Evolutionary conservation across 2,329 filamentous ascomycete genomes (phyloP).

Genomic region (Dothideomycetes sp.): DNA sequence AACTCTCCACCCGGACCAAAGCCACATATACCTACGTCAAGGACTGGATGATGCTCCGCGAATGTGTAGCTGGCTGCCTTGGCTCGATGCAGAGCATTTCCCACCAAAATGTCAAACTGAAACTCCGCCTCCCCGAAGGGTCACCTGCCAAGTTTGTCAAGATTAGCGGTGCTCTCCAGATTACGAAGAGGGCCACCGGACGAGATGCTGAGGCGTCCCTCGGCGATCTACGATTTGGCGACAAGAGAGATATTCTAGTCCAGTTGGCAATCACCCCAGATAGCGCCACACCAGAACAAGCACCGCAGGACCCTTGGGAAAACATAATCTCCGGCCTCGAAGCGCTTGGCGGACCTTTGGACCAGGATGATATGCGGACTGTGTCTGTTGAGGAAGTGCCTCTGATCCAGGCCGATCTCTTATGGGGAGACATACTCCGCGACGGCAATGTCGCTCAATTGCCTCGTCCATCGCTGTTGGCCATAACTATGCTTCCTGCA

Average conservation of each 20-base stretch:
- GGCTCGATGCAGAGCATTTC: slow-evolving; percentile 86
- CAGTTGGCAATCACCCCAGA: slow-evolving; percentile 89
- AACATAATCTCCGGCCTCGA: slow-evolving; percentile 92
- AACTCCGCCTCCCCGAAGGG: slow-evolving; percentile 85
- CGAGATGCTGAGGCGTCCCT: slow-evolving; percentile 87
- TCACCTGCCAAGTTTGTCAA: slow-evolving; percentile 98
- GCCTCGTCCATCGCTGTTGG: slow-evolving; percentile 77
- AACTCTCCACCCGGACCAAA: slow-evolving; percentile 88
- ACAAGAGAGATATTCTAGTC: slow-evolving; percentile 81
- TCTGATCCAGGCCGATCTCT: slow-evolving; percentile 86
- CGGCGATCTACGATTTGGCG: slow-evolving; percentile 86
- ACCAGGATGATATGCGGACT: slow-evolving; percentile 73
- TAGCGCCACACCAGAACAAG: slow-evolving; percentile 65
- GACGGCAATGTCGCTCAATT: slow-evolving; percentile 80
- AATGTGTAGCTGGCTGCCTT: slow-evolving; percentile 87
- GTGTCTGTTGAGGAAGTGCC: slow-evolving; percentile 90
- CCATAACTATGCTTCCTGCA: slow-evolving; percentile 88
- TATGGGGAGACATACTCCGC: slow-evolving; percentile 84
- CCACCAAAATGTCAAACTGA: slow-evolving; percentile 97
- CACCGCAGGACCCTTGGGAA: slow-evolving; percentile 93
- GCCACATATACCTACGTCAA: slow-evolving; percentile 97
- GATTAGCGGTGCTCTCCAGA: slow-evolving; percentile 90
- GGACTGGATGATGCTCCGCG: slow-evolving; percentile 99
- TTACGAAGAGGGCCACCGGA: slow-evolving; percentile 90
- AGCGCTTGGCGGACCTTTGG: slow-evolving; percentile 76